Base-by-base conservation (phyloP, 129 eudicot species). In the Logfia minima region DNA sequence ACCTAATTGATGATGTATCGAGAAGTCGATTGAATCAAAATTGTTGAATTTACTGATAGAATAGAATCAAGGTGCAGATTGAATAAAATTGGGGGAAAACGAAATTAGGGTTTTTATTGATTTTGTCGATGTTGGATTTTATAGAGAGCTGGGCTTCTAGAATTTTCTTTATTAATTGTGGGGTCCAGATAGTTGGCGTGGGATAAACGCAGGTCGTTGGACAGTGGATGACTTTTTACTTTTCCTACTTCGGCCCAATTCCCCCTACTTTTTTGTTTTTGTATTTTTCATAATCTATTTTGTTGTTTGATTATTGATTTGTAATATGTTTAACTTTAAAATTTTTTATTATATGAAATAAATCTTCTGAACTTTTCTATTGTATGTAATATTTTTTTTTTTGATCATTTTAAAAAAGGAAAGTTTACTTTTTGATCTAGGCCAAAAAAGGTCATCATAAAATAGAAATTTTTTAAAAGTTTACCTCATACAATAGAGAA, bases 191-290 rank as follows among this genome's bases (percentile, higher is more conserved):
- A 66, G 62, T 72, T 81, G 78, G 90, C 90, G 90, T 86, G 81
- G 39, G n/a, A 83, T 83, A 58, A 83, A 86, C 90, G 88, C 83
- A 24, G 76, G 60, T 23, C 9, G 66, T 21, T 64, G 72, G 82
- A 71, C 56, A 66, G 52, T 62, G 24, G 22, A 78, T 24, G 77
- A 79, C 72, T 61, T 71, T 69, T 3, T 19, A 1, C 17, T 29
- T 59, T 35, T n/a, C 23, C 70, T 24, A 9, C 32, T 34, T 5
- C 56, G 66, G 72, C 77, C 83, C 77, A 71, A 64, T 51, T 79
- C 9, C 14, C 3, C 3, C 14, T 9, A 14, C 9, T 41, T 41
- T 41, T 35, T 41, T 41, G 13, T 41, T 41, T 41, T 9, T 9
- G 14, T 1, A 37, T 6, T 4, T 6, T 35, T 35, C 8, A 35